Evolutionary conservation across 139 green algal genomes (phyloP).

Genomic region (Closterium sp.): DNA sequence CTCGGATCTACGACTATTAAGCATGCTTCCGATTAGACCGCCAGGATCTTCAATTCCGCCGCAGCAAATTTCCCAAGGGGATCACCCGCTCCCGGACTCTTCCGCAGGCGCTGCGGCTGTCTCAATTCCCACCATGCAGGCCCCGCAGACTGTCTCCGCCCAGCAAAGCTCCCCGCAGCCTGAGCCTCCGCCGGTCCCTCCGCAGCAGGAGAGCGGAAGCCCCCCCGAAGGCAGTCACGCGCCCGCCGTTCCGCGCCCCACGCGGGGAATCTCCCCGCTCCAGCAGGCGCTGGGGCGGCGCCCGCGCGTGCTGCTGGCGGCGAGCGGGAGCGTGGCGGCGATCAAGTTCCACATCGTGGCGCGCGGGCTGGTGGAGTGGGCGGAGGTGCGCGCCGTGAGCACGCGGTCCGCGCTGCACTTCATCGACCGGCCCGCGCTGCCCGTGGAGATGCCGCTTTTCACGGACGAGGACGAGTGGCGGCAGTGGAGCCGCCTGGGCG

Average conservation of each 20-base stretch:
- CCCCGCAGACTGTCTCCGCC: not conserved
- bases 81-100: not conserved
- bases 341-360: conserved; percentile 50
- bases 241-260: not conserved
- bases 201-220: not conserved
- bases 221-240: not conserved
- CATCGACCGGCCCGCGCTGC: conserved; percentile 25
- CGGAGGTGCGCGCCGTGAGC: conserved; percentile 26
- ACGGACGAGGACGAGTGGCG: conserved; percentile 50
- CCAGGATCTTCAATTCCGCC: not conserved
- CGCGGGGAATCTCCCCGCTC: not conserved
- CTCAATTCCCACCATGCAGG: not conserved
- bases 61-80: not conserved
- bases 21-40: not conserved
- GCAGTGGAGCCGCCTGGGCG: conserved; percentile 41
- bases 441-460: conserved; percentile 18
- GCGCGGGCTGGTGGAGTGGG: conserved; percentile 21
- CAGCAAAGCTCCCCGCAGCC: not conserved
- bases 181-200: not conserved
- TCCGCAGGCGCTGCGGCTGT: not conserved
- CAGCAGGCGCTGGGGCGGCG: not conserved
- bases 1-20: not conserved
- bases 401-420: conserved; percentile 46
- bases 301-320: conserved; percentile 27
- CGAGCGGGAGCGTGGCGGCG: conserved; percentile 43